Evolutionary conservation across 2,329 filamentous ascomycete genomes (phyloP), one percentile per base, ranked within the genome.

Genomic region (Elsinoe arachidis): DNA sequence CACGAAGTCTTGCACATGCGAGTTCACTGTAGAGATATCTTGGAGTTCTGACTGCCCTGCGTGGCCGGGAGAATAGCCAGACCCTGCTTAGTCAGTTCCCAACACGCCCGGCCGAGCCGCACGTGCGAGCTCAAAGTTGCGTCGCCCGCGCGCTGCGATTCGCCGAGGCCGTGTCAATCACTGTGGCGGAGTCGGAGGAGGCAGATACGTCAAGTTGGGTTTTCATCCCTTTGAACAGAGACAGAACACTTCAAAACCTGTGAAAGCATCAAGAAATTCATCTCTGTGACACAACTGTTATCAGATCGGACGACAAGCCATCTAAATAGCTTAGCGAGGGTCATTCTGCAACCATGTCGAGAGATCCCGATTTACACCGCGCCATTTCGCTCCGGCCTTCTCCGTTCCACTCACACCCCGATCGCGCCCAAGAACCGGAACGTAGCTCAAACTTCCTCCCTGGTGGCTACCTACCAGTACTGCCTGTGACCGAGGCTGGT

Each of bases 341-440:
- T 30, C 43, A n/a, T 30, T 30, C 54, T 43, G 41, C 41, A 49
- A 21, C 30, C 39, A 73, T 70, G 68, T 65, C 61, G 60, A 70
- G 69, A 5, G 75, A 78, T 62, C 70, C 73, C 17, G 73, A 78
- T 66, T 67, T 78, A 37, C 74, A 76, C 62, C 71, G 72, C 59
- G 73, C 76, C 46, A 76, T 78, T 58, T 73, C 73, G 41, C 69
- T 78, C 65, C 72, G 74, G 63, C 76, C 76, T 34, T 68, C 66
- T 38, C 75, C 76, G 47, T 77, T 74, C 62, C 72, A 74, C 61
- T 30, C 60, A 5, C 61, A 70, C 59, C 52, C 70, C 61, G 58
- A 62, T 62, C 39, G 65, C 64, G 66, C 62, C 9, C 62, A 63
- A 41, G 69, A 68, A 58, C 68, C 44, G 51, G 33, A 35, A 12